Conservation (phyloP, 1,139 yeast species). For the Scheffersomyces lignicola region DNA sequence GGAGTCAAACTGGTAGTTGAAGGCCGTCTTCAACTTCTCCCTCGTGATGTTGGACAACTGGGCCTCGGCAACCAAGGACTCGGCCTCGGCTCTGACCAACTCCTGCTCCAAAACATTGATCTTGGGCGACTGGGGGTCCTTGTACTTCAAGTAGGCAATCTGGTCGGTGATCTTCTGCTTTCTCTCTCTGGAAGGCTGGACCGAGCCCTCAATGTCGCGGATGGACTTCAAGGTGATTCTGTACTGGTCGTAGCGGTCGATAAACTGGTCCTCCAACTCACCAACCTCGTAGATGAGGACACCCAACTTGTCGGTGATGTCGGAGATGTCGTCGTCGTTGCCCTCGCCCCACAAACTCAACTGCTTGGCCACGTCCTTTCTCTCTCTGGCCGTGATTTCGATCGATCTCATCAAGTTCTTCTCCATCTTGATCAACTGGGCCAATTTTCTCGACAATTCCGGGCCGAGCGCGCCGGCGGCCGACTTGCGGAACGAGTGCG, state of each 20-base stretch:
- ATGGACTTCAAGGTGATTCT: conserved; percentile 78
- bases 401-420: conserved; percentile 78
- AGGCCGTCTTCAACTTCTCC: conserved; percentile 83
- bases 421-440: conserved; percentile 78
- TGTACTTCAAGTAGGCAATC: conserved; percentile 79
- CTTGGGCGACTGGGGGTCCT: conserved; percentile 83
- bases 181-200: conserved; percentile 85
- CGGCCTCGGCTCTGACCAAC: conserved; percentile 88
- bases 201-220: conserved; percentile 83
- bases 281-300: conserved; percentile 80
- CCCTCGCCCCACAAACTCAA: conserved; percentile 83
- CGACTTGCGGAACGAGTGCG: conserved; percentile 64
- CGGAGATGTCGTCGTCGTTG: conserved; percentile 82
- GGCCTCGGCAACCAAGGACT: conserved; percentile 86
- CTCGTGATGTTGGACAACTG: conserved; percentile 85
- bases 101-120: conserved; percentile 83
- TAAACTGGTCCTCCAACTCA: conserved; percentile 84
- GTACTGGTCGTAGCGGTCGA: conserved; percentile 83
- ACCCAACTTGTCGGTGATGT: conserved; percentile 84
- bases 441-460: conserved; percentile 72
- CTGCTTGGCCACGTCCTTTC: conserved; percentile 83
- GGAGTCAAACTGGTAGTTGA: conserved; percentile 81
- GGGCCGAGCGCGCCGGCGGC: conserved; percentile 80
- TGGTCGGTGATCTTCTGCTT: conserved; percentile 83
- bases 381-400: conserved; percentile 75